These are phyloP conservation scores for Saturnispora sanitii DNA, from an alignment of 805 yeast species.

Conservation along the genomic window DNA sequence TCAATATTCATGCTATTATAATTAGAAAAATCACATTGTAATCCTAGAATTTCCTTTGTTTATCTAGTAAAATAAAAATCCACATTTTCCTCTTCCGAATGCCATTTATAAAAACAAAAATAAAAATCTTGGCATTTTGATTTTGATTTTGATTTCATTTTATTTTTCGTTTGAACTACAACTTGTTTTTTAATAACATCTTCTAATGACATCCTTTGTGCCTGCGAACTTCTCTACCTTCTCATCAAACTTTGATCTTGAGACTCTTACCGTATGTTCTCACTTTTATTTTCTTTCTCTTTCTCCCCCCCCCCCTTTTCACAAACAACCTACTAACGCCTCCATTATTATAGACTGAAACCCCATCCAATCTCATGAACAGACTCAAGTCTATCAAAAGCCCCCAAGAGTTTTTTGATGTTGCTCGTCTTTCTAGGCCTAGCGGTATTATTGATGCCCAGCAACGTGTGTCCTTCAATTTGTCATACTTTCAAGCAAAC, in stretches of 20 bases:
- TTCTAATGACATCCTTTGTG: conserved; percentile 24
- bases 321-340: background rate
- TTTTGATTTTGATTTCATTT: background rate
- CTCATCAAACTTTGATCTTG: conserved; percentile 26
- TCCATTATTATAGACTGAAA: conserved; percentile 20
- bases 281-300: no score
- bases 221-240: conserved; percentile 29
- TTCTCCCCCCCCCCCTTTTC: background rate
- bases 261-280: conserved; percentile 25
- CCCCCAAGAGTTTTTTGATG: conserved; percentile 84
- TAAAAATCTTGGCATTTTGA: no score
- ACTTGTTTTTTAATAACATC: background rate
- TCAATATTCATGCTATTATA: no score
- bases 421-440: conserved; percentile 78
- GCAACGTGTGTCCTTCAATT: conserved; percentile 71
- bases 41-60: no score
- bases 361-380: conserved; percentile 40
- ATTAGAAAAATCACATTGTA: no score
- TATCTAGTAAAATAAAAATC: no score
- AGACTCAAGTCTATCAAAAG: conserved; percentile 64
- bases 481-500: conserved; percentile 78
- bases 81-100: no score
- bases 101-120: no score
- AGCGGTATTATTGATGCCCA: conserved; percentile 74
- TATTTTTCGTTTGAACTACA: background rate